Evolutionary conservation across 352 stramenopile species (phyloP).

Genomic region (Pythium brassicae): DNA sequence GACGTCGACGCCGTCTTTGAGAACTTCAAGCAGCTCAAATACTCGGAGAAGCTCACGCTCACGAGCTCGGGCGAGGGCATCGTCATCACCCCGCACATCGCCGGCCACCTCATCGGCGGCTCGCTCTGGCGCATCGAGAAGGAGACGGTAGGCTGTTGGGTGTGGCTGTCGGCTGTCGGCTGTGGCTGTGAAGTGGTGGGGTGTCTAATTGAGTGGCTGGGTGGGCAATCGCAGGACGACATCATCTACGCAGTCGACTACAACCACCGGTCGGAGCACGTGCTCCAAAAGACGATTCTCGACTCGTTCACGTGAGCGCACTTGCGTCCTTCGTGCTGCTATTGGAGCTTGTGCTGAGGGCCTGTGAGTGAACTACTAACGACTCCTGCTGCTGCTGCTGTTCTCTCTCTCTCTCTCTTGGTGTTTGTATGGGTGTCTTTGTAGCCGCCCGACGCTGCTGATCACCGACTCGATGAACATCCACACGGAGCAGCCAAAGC

Average conservation of each 20-base stretch:
- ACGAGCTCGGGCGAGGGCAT: constrained; percentile 84
- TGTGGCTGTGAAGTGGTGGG: neutral
- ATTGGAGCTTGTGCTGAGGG: neutral
- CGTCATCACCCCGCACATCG: constrained; percentile 92
- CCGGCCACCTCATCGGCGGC: constrained; percentile 93
- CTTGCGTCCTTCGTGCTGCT: neutral
- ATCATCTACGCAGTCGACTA: constrained; percentile 92
- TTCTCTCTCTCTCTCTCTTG: neutral
- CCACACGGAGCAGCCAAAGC: constrained; percentile 80
- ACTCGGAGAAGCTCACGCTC: constrained; percentile 91
- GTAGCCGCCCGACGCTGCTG: constrained; percentile 73
- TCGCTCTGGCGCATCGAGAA: constrained; percentile 94
- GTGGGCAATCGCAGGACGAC: constrained; percentile 60
- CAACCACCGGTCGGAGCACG: constrained; percentile 94
- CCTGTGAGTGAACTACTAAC: neutral
- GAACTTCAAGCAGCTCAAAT: constrained; percentile 93
- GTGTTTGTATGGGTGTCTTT: neutral
- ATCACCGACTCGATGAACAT: constrained; percentile 90
- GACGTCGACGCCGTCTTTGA: constrained; percentile 93
- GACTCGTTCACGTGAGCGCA: constrained; percentile 84
- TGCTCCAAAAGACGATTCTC: constrained; percentile 92
- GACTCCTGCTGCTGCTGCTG: no score
- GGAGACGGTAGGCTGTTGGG: constrained; percentile 69
- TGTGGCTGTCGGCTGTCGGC: neutral
- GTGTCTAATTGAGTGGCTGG: neutral